A percentile compares a stretch with the other conserved stretches of the same genome.
Evolutionary conservation across 2,329 filamentous ascomycete genomes (phyloP).

Genomic region (Tolypocladium nubicola): DNA sequence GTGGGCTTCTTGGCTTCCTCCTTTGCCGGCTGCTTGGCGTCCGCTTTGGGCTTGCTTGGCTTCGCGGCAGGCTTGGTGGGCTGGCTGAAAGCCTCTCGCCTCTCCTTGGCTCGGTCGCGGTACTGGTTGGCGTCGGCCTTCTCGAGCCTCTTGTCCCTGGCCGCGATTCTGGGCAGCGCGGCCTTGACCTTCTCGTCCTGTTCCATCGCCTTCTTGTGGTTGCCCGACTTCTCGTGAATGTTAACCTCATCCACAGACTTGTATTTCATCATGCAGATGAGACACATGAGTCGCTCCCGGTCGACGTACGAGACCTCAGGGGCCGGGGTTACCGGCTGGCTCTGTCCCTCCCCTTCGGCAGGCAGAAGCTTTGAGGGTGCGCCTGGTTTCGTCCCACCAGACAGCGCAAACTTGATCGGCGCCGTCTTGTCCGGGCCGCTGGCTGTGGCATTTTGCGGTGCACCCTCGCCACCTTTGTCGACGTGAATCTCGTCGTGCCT

Average conservation of each 20-base stretch:
- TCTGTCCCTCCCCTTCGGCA: slow-evolving; percentile 4
- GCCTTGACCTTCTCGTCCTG: slow-evolving; percentile 37
- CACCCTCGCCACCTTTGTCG: slow-evolving; percentile 2
- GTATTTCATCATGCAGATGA: slow-evolving; percentile 36
- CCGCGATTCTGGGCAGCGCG: slow-evolving; percentile 28
- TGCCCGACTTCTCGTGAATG: slow-evolving; percentile 30
- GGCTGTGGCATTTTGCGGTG: not conserved
- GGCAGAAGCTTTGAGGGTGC: slow-evolving; percentile 4
- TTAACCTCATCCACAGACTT: slow-evolving; percentile 30
- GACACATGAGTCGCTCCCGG: slow-evolving; percentile 33
- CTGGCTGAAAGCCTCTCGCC: slow-evolving; percentile 51
- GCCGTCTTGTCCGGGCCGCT: not conserved
- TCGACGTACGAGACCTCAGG: slow-evolving; percentile 45
- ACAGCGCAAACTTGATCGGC: slow-evolving; percentile 22
- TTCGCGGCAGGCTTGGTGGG: slow-evolving; percentile 38
- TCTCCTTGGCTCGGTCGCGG: slow-evolving; percentile 58
- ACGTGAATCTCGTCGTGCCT: slow-evolving; percentile 30
- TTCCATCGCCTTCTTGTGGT: slow-evolving; percentile 28
- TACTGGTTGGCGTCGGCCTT: slow-evolving; percentile 32
- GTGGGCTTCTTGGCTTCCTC: slow-evolving; percentile 10
- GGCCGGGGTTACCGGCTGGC: not conserved
- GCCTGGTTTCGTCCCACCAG: slow-evolving; percentile 10
- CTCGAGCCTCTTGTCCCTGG: slow-evolving; percentile 24
- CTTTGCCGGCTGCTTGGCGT: slow-evolving; percentile 8
- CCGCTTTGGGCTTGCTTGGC: slow-evolving; percentile 25